Conservation (phyloP, 2,329 filamentous ascomycete genomes). For the Penicillium glabrum region DNA sequence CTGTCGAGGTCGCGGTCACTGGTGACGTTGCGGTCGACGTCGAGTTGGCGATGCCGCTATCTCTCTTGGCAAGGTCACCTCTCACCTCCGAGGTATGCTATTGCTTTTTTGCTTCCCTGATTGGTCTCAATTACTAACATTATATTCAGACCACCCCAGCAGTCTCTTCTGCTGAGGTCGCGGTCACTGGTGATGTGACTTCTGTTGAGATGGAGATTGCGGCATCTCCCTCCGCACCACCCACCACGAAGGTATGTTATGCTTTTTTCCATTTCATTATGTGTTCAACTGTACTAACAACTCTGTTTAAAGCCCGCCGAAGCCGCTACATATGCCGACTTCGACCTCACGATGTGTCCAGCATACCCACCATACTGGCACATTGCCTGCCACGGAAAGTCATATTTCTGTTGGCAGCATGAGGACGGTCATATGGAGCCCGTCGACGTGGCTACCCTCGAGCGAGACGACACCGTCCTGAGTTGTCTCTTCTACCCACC, state of each 20-base stretch:
- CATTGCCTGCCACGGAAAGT: neutral
- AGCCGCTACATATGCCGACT: neutral
- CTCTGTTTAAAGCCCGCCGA: neutral
- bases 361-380: neutral
- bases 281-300: neutral
- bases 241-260: neutral
- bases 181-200: neutral
- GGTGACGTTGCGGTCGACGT: neutral
- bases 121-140: neutral
- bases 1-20: neutral
- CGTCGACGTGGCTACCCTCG: neutral
- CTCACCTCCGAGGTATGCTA: neutral
- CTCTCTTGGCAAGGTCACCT: neutral
- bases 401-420: neutral
- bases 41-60: neutral
- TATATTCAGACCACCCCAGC: neutral
- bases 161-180: neutral
- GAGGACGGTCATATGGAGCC: neutral
- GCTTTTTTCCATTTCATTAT: neutral
- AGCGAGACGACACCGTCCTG: neutral
- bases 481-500: neutral
- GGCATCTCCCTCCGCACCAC: neutral
- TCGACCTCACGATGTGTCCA: neutral
- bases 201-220: neutral
- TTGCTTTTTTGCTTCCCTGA: neutral